Evolutionary conservation across 164 flowering plant genomes (phyloP).

Genomic region (Piper betle): DNA sequence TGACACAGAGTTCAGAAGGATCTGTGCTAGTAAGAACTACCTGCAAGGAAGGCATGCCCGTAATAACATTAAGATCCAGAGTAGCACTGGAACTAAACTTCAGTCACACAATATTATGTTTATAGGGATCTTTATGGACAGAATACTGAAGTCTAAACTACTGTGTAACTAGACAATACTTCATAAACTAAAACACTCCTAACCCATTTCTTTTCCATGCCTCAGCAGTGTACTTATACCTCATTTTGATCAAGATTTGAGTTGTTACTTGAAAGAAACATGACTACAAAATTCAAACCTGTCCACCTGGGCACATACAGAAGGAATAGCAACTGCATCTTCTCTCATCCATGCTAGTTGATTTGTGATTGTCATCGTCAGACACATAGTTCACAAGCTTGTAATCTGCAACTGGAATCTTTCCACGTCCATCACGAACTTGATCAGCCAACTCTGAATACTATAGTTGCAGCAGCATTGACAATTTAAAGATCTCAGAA

Average conservation of each 20-base stretch:
- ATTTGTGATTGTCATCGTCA: conserved; percentile 16
- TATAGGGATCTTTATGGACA: neutral
- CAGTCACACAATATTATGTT: too few relatives aligned
- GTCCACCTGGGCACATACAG: conserved; percentile 99
- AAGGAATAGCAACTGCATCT: conserved; percentile 86
- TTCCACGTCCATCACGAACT: conserved; percentile 76
- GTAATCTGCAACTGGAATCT: conserved; percentile 97
- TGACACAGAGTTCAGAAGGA: conserved; percentile 85
- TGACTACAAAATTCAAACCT: conserved; percentile 33
- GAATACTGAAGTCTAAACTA: neutral
- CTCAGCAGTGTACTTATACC: too few relatives aligned
- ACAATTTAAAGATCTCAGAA: conserved; percentile 1
- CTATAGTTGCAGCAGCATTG: conserved; percentile 24
- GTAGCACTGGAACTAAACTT: neutral
- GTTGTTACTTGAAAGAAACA: neutral
- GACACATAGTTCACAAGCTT: conserved; percentile 60
- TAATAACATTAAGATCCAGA: neutral
- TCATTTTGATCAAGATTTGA: too few relatives aligned
- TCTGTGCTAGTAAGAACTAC: conserved; percentile 93
- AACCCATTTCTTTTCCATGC: too few relatives aligned
- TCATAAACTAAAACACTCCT: too few relatives aligned
- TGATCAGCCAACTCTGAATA: conserved; percentile 64
- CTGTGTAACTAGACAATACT: too few relatives aligned
- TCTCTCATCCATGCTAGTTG: conserved; percentile 16
- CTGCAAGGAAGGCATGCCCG: conserved; percentile 27